Evolutionary conservation across 345 rosid species (phyloP).

Genomic region (Barbarea vulgaris): DNA sequence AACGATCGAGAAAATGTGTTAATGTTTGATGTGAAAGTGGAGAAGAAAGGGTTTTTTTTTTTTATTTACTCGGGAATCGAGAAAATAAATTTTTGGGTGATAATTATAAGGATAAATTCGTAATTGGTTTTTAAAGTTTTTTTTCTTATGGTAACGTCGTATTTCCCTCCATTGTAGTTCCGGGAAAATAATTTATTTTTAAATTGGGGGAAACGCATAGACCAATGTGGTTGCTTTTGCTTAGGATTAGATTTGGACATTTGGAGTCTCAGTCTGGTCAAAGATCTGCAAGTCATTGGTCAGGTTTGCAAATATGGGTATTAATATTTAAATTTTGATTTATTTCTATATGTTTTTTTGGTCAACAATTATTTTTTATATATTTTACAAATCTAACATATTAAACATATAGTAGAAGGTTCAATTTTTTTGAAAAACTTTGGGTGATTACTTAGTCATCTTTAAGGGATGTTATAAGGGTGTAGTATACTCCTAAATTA

Average conservation of each 20-base stretch:
- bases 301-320: background rate
- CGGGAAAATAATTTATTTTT: background rate
- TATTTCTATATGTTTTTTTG: background rate
- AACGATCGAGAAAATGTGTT: constrained; percentile 1
- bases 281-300: background rate
- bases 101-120: constrained; percentile 35
- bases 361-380: background rate
- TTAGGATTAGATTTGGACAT: background rate
- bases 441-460: background rate
- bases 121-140: constrained; percentile 29
- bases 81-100: background rate
- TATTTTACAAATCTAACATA: background rate
- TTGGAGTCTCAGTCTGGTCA: background rate
- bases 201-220: background rate
- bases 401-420: background rate
- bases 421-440: too few relatives aligned
- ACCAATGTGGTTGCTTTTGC: background rate
- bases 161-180: constrained; percentile 56
- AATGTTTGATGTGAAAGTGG: constrained; percentile 15
- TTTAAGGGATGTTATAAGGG: background rate
- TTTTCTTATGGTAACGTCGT: constrained; percentile 16
- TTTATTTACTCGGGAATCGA: constrained; percentile 11
- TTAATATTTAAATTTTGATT: background rate
- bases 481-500: background rate
- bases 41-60: constrained; percentile 13